Conservation (phyloP, 352 stramenopile species). For the Globisporangium cylindrosporum region DNA sequence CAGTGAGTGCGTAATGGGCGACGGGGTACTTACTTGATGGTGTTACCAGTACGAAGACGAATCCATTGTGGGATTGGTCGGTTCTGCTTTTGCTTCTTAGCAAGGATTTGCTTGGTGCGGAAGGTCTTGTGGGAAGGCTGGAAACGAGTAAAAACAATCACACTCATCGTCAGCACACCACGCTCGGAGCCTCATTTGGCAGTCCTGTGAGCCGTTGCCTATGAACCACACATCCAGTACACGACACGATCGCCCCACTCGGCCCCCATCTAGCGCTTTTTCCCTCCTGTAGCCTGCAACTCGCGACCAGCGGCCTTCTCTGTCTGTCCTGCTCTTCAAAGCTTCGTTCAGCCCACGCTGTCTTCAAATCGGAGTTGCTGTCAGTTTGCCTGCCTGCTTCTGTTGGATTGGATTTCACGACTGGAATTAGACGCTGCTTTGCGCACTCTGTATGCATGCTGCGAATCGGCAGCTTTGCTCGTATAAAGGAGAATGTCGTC, state of each 20-base stretch:
- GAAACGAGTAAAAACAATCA: conserved; percentile 4
- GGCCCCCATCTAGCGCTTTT: background rate
- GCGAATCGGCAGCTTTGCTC: background rate
- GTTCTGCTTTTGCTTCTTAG: conserved; percentile 99
- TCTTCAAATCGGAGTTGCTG: background rate
- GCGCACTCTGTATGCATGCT: background rate
- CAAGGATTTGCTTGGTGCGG: conserved; percentile 99
- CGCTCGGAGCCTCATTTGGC: too few relatives aligned
- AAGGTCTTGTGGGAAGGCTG: conserved; percentile 99
- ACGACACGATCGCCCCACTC: background rate
- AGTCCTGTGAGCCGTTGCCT: background rate
- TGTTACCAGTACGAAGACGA: conserved; percentile 99
- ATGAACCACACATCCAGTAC: background rate
- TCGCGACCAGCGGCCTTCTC: background rate
- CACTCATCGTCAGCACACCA: background rate
- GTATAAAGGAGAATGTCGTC: background rate
- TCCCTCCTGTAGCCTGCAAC: background rate
- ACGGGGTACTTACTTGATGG: conserved; percentile 82
- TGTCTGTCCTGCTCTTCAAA: background rate
- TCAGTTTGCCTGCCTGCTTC: background rate
- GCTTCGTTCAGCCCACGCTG: background rate
- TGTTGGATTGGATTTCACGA: background rate
- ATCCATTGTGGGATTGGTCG: conserved; percentile 99
- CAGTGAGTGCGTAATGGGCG: background rate
- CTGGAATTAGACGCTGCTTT: background rate